phyloP scores from a whole-genome alignment of 1,139 yeast genomes.

The Kodamaea sp. region DNA sequence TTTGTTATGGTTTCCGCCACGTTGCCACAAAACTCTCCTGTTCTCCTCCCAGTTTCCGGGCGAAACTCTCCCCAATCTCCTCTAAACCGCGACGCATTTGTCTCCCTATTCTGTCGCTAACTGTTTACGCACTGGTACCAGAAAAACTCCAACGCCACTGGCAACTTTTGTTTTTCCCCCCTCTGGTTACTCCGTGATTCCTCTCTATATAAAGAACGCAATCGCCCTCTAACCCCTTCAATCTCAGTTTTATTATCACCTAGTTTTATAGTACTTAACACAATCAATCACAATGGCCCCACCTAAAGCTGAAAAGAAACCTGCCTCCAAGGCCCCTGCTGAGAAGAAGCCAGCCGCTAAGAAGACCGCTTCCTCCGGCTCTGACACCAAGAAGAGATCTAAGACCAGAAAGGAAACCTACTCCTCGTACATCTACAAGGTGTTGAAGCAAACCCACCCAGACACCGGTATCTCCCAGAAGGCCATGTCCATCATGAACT shows the following conservation, averaged over 20 bases:
- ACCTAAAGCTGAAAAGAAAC: slow-evolving; percentile 32
- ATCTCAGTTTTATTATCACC: background rate
- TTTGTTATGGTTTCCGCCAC: slow-evolving; percentile 1
- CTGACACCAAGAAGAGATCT: slow-evolving; percentile 89
- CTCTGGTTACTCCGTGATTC: slow-evolving; percentile 2
- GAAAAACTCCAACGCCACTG: slow-evolving; percentile 2
- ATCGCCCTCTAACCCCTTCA: slow-evolving; percentile 3
- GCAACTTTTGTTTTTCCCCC: slow-evolving; percentile 1
- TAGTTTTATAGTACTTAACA: background rate
- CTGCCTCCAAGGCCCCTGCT: slow-evolving; percentile 33
- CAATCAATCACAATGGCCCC: slow-evolving; percentile 26
- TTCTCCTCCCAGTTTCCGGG: slow-evolving; percentile 1
- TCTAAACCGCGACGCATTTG: too few species aligned
- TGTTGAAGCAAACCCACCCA: slow-evolving; percentile 97
- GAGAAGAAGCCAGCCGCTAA: slow-evolving; percentile 35
- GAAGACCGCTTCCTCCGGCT: slow-evolving; percentile 46
- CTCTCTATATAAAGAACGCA: slow-evolving; percentile 3
- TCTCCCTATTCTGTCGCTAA: background rate
- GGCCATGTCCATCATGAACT: slow-evolving; percentile 99
- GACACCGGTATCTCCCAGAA: slow-evolving; percentile 99
- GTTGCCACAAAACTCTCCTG: background rate
- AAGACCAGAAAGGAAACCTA: slow-evolving; percentile 98
- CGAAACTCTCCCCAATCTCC: too few species aligned
- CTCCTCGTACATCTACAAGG: slow-evolving; percentile 98
- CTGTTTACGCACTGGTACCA: slow-evolving; percentile 1